phyloP scores from a whole-genome alignment of 352 stramenopile genomes.

The Phytophthora chlamydospora region DNA sequence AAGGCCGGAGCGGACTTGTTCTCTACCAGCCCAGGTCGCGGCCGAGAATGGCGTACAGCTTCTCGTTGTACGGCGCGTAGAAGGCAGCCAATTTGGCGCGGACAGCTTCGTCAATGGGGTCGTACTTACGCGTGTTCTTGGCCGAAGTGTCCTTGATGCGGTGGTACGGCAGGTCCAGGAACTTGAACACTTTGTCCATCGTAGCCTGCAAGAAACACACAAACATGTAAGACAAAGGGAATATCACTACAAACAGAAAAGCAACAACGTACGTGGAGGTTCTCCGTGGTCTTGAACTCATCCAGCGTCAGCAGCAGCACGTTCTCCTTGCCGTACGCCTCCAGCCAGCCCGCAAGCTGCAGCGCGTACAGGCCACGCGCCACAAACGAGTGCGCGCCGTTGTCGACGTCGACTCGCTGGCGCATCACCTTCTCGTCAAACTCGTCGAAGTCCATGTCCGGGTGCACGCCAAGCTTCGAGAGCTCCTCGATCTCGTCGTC shows the following conservation, averaged over 20 bases:
- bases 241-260: neutral
- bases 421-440: constrained; percentile 73
- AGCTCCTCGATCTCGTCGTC: constrained; percentile 77
- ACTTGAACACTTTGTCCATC: constrained; percentile 87
- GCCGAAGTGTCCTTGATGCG: constrained; percentile 79
- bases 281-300: constrained; percentile 86
- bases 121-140: constrained; percentile 91
- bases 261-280: constrained; percentile 58
- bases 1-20: neutral
- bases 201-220: constrained; percentile 42
- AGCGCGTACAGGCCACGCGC: constrained; percentile 94
- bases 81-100: constrained; percentile 70
- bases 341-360: constrained; percentile 93
- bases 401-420: constrained; percentile 46
- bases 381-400: constrained; percentile 87
- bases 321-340: constrained; percentile 88
- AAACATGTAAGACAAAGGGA: constrained; percentile 19
- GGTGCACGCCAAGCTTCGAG: constrained; percentile 59
- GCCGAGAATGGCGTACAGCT: constrained; percentile 71
- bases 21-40: constrained; percentile 64
- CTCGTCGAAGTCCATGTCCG: constrained; percentile 74
- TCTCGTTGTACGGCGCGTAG: constrained; percentile 86
- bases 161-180: constrained; percentile 84
- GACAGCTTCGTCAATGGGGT: constrained; percentile 61
- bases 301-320: constrained; percentile 95